Evolutionary conservation across 371 early-diverging fungal species (phyloP).

Genomic region (Saksenaea oblongispora): DNA sequence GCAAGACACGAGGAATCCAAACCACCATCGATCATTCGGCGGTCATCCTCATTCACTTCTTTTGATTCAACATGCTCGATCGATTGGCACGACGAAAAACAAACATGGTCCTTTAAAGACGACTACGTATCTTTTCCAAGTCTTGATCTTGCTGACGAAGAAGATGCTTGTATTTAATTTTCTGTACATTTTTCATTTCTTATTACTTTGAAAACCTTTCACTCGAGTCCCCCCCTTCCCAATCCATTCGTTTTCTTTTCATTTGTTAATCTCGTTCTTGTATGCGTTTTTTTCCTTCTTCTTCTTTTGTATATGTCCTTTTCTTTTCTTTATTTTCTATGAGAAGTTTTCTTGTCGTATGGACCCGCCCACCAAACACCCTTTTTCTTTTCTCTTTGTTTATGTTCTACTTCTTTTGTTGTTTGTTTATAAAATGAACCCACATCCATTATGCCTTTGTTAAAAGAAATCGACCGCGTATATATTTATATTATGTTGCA

Average conservation of each 20-base stretch:
- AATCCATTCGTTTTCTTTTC: neutral
- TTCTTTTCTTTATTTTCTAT: neutral
- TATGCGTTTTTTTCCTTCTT: neutral
- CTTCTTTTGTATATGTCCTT: neutral
- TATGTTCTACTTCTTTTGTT: neutral
- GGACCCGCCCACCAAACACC: neutral
- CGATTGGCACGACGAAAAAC: slow-evolving; percentile 27
- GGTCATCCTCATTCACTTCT: slow-evolving; percentile 8
- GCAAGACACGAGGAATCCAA: slow-evolving; percentile 3
- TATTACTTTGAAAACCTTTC: neutral
- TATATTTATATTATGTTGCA: neutral
- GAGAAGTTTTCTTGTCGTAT: slow-evolving; percentile 1
- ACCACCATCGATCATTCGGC: neutral
- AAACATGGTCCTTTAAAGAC: slow-evolving; percentile 29
- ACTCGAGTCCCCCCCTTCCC: neutral
- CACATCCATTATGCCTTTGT: neutral
- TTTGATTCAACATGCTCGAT: slow-evolving; percentile 10
- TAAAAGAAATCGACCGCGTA: neutral
- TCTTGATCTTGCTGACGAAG: slow-evolving; percentile 10
- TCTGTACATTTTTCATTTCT: neutral
- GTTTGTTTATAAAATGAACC: neutral
- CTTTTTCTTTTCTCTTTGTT: neutral
- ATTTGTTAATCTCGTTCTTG: slow-evolving; percentile 3
- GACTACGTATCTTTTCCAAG: slow-evolving; percentile 38
- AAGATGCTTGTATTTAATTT: slow-evolving; percentile 7